phyloP scores from a whole-genome alignment of 2,329 filamentous ascomycete species.

The Penicillium paneum region DNA sequence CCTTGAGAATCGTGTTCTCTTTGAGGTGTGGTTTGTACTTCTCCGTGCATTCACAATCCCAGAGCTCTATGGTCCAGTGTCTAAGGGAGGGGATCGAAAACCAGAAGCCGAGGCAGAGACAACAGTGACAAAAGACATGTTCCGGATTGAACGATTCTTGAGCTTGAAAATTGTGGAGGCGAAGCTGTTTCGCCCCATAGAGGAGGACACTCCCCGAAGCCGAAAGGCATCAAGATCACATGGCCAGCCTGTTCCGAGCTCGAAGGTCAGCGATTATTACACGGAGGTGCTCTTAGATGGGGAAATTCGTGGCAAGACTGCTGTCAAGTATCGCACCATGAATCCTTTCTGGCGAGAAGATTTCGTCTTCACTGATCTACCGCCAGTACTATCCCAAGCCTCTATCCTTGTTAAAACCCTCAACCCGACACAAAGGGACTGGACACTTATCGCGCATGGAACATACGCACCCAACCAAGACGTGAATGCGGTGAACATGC shows the following conservation, averaged over 20 bases:
- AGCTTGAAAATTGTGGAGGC: constrained; percentile 61
- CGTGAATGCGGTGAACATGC: constrained; percentile 37
- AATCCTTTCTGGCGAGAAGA: constrained; percentile 52
- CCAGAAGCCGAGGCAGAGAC: constrained; percentile 27
- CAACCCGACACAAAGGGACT: constrained; percentile 49
- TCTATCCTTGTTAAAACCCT: constrained; percentile 47
- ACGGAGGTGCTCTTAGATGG: constrained; percentile 50
- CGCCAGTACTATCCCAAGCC: constrained; percentile 47
- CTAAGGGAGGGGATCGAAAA: constrained; percentile 49
- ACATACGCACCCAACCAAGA: constrained; percentile 44
- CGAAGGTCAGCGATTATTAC: constrained; percentile 44
- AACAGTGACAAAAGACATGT: constrained; percentile 56
- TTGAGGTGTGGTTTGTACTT: constrained; percentile 95
- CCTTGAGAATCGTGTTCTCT: constrained; percentile 81
- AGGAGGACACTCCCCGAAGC: constrained; percentile 31
- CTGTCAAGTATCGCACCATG: constrained; percentile 45
- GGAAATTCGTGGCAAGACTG: constrained; percentile 48
- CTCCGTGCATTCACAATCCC: constrained; percentile 88
- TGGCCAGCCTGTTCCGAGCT: constrained; percentile 26
- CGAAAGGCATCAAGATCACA: constrained; percentile 35
- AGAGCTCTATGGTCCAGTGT: constrained; percentile 74
- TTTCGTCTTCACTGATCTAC: constrained; percentile 47
- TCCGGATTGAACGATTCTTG: constrained; percentile 62
- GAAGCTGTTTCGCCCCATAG: constrained; percentile 47
- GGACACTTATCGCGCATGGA: constrained; percentile 48